Conservation (phyloP, 225 moss, liverwort and hornwort genomes). For the Lunularia cruciata region DNA sequence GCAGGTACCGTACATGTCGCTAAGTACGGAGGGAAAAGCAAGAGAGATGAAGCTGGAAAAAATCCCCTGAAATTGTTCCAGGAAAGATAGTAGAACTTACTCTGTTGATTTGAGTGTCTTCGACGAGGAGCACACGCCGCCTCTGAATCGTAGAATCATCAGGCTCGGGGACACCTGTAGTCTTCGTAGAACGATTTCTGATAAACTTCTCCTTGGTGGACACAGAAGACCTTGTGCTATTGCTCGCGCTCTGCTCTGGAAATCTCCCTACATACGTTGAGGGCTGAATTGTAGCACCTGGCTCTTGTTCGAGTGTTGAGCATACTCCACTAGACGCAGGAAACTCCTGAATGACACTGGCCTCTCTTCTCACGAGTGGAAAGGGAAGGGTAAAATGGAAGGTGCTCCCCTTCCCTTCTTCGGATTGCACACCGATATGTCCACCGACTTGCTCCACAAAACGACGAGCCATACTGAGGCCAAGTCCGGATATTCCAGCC, state of each 20-base stretch:
- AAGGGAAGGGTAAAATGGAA: constrained; percentile 75
- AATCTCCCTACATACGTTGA: constrained; percentile 17
- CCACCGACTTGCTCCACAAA: constrained; percentile 77
- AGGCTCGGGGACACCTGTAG: neutral
- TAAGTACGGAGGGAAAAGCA: neutral
- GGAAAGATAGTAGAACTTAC: no score
- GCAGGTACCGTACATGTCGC: no score
- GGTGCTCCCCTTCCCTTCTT: constrained; percentile 66
- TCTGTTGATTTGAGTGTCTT: constrained; percentile 76
- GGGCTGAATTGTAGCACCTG: constrained; percentile 35
- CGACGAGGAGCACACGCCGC: constrained; percentile 60
- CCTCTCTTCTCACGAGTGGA: constrained; percentile 49
- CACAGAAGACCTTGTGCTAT: neutral
- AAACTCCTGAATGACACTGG: constrained; percentile 33
- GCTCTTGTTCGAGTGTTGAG: constrained; percentile 24
- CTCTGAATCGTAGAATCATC: constrained; percentile 22
- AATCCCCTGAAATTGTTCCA: no score
- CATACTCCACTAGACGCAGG: constrained; percentile 29
- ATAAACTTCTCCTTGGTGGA: constrained; percentile 22
- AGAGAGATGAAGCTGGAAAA: neutral
- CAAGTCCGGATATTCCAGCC: constrained; percentile 68
- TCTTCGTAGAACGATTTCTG: constrained; percentile 21
- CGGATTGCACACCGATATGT: constrained; percentile 69
- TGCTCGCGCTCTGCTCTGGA: neutral
- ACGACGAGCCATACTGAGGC: constrained; percentile 70